phyloP scores from a whole-genome alignment of 352 stramenopile species.

The Phytophthora rubi region DNA sequence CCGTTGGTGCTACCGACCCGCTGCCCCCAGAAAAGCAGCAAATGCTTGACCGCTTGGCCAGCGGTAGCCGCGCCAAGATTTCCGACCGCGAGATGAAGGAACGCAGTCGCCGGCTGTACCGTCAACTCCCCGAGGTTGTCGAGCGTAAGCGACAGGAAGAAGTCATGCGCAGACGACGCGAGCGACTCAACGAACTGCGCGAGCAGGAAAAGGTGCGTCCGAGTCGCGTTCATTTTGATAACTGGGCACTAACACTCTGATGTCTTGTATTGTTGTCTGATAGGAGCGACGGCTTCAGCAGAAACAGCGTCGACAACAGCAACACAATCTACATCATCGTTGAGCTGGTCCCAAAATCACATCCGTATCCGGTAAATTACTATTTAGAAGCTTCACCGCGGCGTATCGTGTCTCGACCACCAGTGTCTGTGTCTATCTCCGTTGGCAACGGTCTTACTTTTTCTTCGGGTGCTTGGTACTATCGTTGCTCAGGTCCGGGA shows the following conservation, averaged over 20 bases:
- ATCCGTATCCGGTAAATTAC: conserved; percentile 14
- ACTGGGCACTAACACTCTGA: conserved; percentile 2
- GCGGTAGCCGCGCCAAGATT: conserved; percentile 59
- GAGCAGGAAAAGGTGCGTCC: conserved; percentile 71
- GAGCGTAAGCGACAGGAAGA: conserved; percentile 80
- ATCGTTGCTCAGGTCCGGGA: conserved; percentile 44
- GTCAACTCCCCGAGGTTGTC: conserved; percentile 75
- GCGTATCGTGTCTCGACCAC: background rate
- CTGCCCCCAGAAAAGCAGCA: conserved; percentile 32
- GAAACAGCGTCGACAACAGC: conserved; percentile 54
- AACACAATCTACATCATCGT: conserved; percentile 7
- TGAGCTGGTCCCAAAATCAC: background rate
- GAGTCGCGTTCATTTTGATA: background rate
- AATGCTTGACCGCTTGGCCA: conserved; percentile 57
- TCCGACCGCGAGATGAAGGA: conserved; percentile 73
- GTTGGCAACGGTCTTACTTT: conserved; percentile 9
- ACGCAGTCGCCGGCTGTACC: conserved; percentile 66
- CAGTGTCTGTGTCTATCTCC: background rate
- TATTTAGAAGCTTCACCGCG: conserved; percentile 30
- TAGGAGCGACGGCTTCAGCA: conserved; percentile 62
- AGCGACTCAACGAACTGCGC: conserved; percentile 70
- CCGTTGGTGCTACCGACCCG: background rate
- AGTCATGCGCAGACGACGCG: conserved; percentile 60
- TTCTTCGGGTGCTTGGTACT: conserved; percentile 20
- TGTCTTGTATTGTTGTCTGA: conserved; percentile 11